phyloP scores from a whole-genome alignment of 495 filamentous ascomycete species.

The Penicillium simplicissimum region DNA sequence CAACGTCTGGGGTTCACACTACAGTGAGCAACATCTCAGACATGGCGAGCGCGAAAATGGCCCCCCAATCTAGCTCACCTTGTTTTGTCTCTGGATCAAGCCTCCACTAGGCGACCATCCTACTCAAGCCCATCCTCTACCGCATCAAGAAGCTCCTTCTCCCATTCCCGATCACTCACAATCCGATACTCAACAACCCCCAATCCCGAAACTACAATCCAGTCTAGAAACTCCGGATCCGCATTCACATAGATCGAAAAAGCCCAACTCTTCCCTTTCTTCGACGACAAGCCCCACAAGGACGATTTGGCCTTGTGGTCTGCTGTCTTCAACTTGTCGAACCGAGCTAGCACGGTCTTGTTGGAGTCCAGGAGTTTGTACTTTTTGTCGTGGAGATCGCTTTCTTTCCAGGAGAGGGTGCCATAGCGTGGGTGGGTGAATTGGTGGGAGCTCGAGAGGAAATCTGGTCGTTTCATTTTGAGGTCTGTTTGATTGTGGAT shows the following conservation, averaged over 20 bases:
- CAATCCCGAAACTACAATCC: not conserved
- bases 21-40: too few species aligned
- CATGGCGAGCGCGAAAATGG: too few species aligned
- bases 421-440: not conserved
- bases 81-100: too few species aligned
- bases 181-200: not conserved
- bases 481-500: not conserved
- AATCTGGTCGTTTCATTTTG: not conserved
- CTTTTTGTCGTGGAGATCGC: not conserved
- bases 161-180: not conserved
- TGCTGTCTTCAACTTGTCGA: not conserved
- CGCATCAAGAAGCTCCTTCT: not conserved
- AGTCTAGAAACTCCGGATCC: not conserved
- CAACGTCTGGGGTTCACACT: not conserved
- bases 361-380: not conserved
- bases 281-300: not conserved
- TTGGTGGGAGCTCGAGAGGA: not conserved
- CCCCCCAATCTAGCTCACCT: too few species aligned
- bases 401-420: not conserved
- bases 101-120: not conserved
- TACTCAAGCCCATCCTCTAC: not conserved
- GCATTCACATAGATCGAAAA: not conserved
- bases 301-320: not conserved
- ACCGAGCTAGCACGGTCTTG: not conserved
- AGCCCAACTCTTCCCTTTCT: not conserved